phyloP scores from a whole-genome alignment of 1,139 yeast genomes.

The Debaryomycetaceae sp. region DNA sequence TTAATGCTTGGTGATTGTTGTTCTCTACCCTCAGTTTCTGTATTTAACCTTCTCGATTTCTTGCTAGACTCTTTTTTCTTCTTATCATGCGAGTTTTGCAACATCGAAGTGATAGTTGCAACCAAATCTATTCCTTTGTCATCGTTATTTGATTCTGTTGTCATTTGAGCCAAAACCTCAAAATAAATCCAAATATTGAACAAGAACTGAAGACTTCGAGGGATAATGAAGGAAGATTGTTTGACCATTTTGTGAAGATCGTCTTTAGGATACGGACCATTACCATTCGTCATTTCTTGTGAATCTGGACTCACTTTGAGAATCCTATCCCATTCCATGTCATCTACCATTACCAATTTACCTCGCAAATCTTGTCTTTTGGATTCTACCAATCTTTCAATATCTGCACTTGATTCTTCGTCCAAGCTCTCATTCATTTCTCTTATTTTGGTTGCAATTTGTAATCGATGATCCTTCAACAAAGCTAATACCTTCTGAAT shows the following conservation, averaged over 20 bases:
- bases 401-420: conserved; percentile 12
- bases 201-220: conserved; percentile 48
- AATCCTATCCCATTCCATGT: conserved; percentile 34
- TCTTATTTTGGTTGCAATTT: conserved; percentile 12
- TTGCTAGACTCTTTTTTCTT: conserved; percentile 5
- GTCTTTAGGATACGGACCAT: conserved; percentile 2
- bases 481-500: conserved; percentile 44
- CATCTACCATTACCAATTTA: conserved; percentile 30
- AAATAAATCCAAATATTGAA: conserved; percentile 65
- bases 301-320: conserved; percentile 9
- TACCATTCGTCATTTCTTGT: background rate
- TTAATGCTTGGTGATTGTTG: conserved; percentile 18
- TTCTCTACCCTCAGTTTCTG: conserved; percentile 4
- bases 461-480: conserved; percentile 23
- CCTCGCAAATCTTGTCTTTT: conserved; percentile 16
- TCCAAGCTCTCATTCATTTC: conserved; percentile 9
- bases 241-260: conserved; percentile 3
- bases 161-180: conserved; percentile 64
- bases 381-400: conserved; percentile 9
- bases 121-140: conserved; percentile 43
- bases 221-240: conserved; percentile 18
- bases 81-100: conserved; percentile 10
- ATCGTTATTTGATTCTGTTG: conserved; percentile 47
- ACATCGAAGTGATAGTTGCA: conserved; percentile 35
- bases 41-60: conserved; percentile 4